Percentiles rank a stretch among this genome's conserved stretches.
Evolutionary conservation across 2,329 filamentous ascomycete genomes (phyloP).

Genomic region (Cordyceps tenuipes): DNA sequence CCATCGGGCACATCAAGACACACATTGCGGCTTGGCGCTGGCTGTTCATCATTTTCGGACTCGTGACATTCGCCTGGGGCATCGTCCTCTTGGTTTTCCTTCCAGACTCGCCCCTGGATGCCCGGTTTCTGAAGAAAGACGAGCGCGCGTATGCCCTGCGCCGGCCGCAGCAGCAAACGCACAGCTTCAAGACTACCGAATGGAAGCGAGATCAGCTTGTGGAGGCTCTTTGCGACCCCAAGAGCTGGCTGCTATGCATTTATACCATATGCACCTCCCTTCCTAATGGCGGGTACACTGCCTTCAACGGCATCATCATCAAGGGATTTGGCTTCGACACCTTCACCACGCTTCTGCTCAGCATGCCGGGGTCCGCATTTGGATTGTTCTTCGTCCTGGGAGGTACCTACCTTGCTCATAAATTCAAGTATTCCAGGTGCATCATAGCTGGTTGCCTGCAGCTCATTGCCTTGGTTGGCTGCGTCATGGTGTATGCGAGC

Average conservation of each 20-base stretch:
- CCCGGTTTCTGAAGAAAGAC: not conserved
- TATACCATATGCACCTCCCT: constrained; percentile 51
- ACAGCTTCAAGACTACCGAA: constrained; percentile 34
- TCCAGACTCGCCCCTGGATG: constrained; percentile 16
- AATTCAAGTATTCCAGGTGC: constrained; percentile 9
- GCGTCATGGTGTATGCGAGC: constrained; percentile 6
- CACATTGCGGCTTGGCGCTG: not conserved
- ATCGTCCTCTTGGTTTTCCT: constrained; percentile 11
- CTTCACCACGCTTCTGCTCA: constrained; percentile 46
- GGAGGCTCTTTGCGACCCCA: constrained; percentile 41
- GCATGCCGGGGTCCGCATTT: constrained; percentile 37
- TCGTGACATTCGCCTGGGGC: constrained; percentile 4
- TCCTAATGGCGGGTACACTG: constrained; percentile 48
- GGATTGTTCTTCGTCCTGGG: constrained; percentile 2
- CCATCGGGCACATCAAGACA: constrained; percentile 17
- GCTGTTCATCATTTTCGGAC: not conserved
- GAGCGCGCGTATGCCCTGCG: constrained; percentile 1
- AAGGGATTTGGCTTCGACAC: constrained; percentile 48
- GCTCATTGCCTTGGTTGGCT: not conserved
- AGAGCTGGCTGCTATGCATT: constrained; percentile 49
- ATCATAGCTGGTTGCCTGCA: not conserved
- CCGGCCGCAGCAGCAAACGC: constrained; percentile 6
- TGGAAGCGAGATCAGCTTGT: constrained; percentile 36
- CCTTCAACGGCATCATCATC: constrained; percentile 53
- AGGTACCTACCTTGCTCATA: constrained; percentile 2